Conservation (phyloP, 345 rosid genomes). For the Eucalyptus marginata region DNA sequence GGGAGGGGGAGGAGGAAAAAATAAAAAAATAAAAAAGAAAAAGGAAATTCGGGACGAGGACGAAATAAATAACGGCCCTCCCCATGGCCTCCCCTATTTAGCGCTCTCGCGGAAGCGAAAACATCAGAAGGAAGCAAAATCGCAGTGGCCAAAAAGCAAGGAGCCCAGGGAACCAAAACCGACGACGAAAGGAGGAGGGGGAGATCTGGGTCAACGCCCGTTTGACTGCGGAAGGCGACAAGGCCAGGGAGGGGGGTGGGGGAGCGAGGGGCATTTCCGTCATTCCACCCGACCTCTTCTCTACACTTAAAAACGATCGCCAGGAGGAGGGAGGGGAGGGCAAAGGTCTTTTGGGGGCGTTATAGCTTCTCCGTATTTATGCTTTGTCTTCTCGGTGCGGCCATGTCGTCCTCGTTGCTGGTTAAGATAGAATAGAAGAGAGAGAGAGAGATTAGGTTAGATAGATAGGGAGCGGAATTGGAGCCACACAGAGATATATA, state of each 20-base stretch:
- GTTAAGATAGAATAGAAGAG: background rate
- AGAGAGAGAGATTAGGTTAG: background rate
- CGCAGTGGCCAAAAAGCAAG: background rate
- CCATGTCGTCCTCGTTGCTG: background rate
- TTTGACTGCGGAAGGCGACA: constrained; percentile 2
- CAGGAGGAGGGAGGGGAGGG: background rate
- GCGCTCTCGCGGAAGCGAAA: background rate
- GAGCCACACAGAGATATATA: background rate
- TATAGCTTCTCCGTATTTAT: background rate
- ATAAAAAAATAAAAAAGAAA: rapidly evolving
- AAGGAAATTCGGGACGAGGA: background rate
- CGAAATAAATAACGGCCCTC: background rate
- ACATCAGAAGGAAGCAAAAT: background rate
- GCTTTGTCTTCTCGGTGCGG: background rate
- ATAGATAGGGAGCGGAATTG: background rate
- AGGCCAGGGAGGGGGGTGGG: background rate
- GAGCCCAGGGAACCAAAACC: background rate
- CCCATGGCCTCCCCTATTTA: background rate
- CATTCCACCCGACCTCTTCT: background rate
- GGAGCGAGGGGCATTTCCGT: background rate
- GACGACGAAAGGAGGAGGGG: background rate
- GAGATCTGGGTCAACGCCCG: constrained; percentile 5
- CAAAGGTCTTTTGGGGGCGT: background rate
- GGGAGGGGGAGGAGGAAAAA: background rate
- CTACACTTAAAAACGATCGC: background rate